Percentiles rank a stretch among this genome's conserved stretches.
Conservation (phyloP, 768 basidiomycete species). For the Naganishia onofrii region DNA sequence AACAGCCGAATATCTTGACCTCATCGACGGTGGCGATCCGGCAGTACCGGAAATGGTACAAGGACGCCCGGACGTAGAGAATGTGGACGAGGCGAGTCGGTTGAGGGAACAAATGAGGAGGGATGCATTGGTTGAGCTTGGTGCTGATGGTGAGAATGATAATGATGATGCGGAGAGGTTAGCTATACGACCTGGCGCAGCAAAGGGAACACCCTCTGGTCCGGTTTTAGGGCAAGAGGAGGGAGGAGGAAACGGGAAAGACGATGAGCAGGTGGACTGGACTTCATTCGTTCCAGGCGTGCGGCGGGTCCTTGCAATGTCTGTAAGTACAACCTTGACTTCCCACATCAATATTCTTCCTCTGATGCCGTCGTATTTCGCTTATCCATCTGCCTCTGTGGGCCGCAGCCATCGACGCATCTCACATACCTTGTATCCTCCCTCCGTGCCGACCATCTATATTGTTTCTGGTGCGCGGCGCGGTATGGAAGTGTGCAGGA, state of each 20-base stretch:
- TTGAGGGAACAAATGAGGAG: conserved; percentile 44
- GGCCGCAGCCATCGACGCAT: conserved; percentile 44
- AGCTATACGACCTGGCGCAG: not conserved
- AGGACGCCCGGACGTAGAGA: conserved; percentile 19
- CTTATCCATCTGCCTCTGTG: not conserved
- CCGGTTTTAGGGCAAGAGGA: not conserved
- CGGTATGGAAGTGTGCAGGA: conserved; percentile 44
- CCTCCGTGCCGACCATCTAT: conserved; percentile 46
- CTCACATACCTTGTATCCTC: conserved; percentile 43
- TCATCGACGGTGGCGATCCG: not conserved
- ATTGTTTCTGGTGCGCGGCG: conserved; percentile 50
- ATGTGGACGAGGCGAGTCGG: conserved; percentile 44
- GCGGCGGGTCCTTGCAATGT: conserved; percentile 46
- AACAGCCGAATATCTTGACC: not conserved
- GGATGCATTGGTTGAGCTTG: conserved; percentile 42
- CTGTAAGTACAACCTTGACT: conserved; percentile 42
- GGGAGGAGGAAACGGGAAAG: not conserved
- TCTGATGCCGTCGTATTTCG: not conserved
- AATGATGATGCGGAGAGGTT: conserved; percentile 23
- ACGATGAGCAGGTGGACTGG: conserved; percentile 37
- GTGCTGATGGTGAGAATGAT: conserved; percentile 30
- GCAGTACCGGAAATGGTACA: not conserved
- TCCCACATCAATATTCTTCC: not conserved
- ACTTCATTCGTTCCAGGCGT: conserved; percentile 38
- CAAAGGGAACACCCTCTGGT: not conserved